A percentile compares a stretch with the other conserved stretches of the same genome.
phyloP scores from a whole-genome alignment of 495 filamentous ascomycete species.

The Cenococcum geophilum region DNA sequence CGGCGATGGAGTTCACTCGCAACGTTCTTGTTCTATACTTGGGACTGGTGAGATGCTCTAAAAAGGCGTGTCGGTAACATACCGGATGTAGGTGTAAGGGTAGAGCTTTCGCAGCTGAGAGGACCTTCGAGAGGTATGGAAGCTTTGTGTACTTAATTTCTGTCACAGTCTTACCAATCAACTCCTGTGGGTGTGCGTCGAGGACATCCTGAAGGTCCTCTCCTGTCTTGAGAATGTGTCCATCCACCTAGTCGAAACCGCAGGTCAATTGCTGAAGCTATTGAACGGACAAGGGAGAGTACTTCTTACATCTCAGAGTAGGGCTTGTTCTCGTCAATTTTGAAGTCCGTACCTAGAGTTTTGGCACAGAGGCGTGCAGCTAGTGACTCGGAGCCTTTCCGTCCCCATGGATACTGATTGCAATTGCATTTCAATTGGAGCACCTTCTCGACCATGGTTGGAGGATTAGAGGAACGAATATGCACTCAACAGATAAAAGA shows the following conservation, averaged over 20 bases:
- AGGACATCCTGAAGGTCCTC: conserved; percentile 61
- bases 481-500: neutral
- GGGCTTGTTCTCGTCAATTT: conserved; percentile 67
- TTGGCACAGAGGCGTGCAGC: conserved; percentile 60
- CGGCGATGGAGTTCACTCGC: conserved; percentile 55
- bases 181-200: conserved; percentile 53
- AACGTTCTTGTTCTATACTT: conserved; percentile 50
- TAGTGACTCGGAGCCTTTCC: conserved; percentile 64
- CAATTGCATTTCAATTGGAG: conserved; percentile 50
- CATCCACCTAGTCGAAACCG: conserved; percentile 60
- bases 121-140: conserved; percentile 71
- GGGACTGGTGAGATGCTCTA: neutral
- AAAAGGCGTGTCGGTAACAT: neutral
- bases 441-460: conserved; percentile 35
- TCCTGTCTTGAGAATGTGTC: conserved; percentile 60
- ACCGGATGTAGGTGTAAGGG: conserved; percentile 74
- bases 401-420: conserved; percentile 60
- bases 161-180: conserved; percentile 59
- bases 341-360: conserved; percentile 58
- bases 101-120: conserved; percentile 72
- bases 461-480: conserved; percentile 7
- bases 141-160: conserved; percentile 57
- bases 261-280: conserved; percentile 5
- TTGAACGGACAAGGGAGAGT: neutral
- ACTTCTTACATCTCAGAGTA: conserved; percentile 47